phyloP scores from a whole-genome alignment of 352 stramenopile species.

The Pythium sukuiense region DNA sequence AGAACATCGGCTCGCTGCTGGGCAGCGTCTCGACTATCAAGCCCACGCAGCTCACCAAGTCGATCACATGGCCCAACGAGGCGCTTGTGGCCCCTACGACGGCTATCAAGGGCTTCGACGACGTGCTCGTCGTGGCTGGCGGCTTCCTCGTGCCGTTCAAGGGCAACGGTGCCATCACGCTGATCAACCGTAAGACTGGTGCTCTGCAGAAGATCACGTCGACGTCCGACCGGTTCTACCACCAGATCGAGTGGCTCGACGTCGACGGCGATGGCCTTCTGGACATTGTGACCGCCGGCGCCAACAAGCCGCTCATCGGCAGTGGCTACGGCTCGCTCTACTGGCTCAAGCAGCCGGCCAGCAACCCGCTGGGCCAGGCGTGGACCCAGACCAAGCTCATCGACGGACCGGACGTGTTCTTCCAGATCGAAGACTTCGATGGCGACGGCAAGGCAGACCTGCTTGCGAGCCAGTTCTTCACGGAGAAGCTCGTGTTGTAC shows the following conservation, averaged over 20 bases:
- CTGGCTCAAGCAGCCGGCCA: slow-evolving; percentile 26
- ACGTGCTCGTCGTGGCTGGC: slow-evolving; percentile 21
- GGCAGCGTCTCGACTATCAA: slow-evolving; percentile 21
- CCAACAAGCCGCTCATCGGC: slow-evolving; percentile 22
- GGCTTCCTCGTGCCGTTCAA: slow-evolving; percentile 25
- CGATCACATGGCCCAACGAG: slow-evolving; percentile 20
- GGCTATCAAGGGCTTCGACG: slow-evolving; percentile 17
- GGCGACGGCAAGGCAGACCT: slow-evolving; percentile 16
- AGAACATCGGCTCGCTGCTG: slow-evolving; percentile 23
- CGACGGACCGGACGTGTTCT: slow-evolving; percentile 20
- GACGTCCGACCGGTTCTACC: slow-evolving; percentile 22
- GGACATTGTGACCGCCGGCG: slow-evolving; percentile 24
- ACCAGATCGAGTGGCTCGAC: slow-evolving; percentile 25
- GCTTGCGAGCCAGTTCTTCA: slow-evolving; percentile 22
- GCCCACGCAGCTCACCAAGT: slow-evolving; percentile 18
- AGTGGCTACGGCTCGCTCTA: slow-evolving; percentile 24
- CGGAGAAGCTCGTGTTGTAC: slow-evolving; percentile 23
- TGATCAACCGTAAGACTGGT: slow-evolving; percentile 19
- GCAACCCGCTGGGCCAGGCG: slow-evolving; percentile 18
- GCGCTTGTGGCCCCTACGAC: slow-evolving; percentile 10
- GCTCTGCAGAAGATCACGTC: slow-evolving; percentile 21
- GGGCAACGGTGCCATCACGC: slow-evolving; percentile 22
- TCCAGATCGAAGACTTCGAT: slow-evolving; percentile 25
- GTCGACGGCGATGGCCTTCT: slow-evolving; percentile 20
- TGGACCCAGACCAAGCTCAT: slow-evolving; percentile 25